Evolutionary conservation across 2,329 filamentous ascomycete genomes (phyloP).

Genomic region (Capronia americana): DNA sequence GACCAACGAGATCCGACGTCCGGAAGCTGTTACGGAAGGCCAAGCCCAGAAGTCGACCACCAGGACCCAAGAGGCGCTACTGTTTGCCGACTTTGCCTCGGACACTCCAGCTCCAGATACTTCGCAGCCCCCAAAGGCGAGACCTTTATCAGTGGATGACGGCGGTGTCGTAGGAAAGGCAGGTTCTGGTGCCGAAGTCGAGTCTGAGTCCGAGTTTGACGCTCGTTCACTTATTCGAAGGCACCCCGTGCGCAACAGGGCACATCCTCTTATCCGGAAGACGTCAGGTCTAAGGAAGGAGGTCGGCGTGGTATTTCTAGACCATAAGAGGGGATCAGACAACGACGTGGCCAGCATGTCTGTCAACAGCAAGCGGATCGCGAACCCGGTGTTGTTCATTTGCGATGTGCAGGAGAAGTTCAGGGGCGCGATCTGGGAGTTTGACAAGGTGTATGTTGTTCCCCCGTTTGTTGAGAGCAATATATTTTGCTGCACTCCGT

Average conservation of each 20-base stretch:
- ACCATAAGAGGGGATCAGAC: too few relatives aligned
- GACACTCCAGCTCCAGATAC: neutral
- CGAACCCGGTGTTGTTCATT: conserved; percentile 51
- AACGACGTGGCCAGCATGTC: neutral
- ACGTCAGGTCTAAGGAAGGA: neutral
- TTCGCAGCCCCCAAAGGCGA: neutral
- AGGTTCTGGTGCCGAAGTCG: neutral
- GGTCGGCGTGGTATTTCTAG: neutral
- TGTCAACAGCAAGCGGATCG: conserved; percentile 54
- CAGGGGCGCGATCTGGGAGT: conserved; percentile 80
- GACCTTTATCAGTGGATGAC: neutral
- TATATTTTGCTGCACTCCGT: neutral
- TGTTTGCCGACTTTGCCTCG: neutral
- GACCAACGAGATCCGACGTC: neutral
- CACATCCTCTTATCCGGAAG: neutral
- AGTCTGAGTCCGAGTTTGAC: neutral
- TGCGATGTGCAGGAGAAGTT: conserved; percentile 98
- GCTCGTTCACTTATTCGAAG: neutral
- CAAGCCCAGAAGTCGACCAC: neutral
- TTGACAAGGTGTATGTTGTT: conserved; percentile 72
- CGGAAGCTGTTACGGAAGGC: neutral
- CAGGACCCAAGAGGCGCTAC: neutral
- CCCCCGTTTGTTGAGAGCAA: conserved; percentile 5
- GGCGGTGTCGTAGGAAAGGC: neutral
- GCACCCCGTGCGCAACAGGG: neutral